phyloP scores from a whole-genome alignment of 768 basidiomycete species.

The Mycena crocata region DNA sequence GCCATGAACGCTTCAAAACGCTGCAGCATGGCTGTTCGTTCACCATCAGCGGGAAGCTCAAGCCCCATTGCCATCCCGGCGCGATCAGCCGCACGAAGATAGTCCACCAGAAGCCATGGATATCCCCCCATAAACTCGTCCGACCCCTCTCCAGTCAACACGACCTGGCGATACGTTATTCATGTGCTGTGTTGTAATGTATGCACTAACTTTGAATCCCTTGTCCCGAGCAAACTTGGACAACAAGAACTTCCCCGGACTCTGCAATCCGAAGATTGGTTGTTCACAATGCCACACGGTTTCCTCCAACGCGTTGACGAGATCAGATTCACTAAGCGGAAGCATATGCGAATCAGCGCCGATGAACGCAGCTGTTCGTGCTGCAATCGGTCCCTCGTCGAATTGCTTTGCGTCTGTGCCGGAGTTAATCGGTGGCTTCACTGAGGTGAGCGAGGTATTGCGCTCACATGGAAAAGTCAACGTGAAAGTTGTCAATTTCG shows the following conservation, averaged over 20 bases:
- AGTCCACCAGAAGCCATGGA: constrained; percentile 18
- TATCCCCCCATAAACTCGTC: constrained; percentile 30
- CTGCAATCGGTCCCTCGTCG: constrained; percentile 25
- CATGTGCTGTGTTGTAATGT: too few species aligned
- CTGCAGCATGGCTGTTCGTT: constrained; percentile 10
- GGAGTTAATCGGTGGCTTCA: background rate
- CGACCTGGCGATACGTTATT: constrained; percentile 13
- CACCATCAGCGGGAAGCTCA: constrained; percentile 13
- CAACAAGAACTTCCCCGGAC: constrained; percentile 26
- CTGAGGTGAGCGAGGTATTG: background rate
- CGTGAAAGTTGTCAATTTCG: background rate
- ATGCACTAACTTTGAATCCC: constrained; percentile 34
- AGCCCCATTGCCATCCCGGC: constrained; percentile 15
- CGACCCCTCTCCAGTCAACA: constrained; percentile 26
- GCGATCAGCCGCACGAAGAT: constrained; percentile 16
- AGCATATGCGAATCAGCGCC: constrained; percentile 21
- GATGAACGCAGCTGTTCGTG: constrained; percentile 19
- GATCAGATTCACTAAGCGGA: constrained; percentile 3
- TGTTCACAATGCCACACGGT: constrained; percentile 28
- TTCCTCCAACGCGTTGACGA: constrained; percentile 21
- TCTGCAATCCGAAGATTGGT: constrained; percentile 20
- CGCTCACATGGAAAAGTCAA: background rate
- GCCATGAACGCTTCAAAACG: background rate
- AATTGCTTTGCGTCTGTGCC: background rate
- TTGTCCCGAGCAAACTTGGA: constrained; percentile 19